Evolutionary conservation across 495 filamentous ascomycete genomes (phyloP).

Genomic region (Lepidopterella palustris): DNA sequence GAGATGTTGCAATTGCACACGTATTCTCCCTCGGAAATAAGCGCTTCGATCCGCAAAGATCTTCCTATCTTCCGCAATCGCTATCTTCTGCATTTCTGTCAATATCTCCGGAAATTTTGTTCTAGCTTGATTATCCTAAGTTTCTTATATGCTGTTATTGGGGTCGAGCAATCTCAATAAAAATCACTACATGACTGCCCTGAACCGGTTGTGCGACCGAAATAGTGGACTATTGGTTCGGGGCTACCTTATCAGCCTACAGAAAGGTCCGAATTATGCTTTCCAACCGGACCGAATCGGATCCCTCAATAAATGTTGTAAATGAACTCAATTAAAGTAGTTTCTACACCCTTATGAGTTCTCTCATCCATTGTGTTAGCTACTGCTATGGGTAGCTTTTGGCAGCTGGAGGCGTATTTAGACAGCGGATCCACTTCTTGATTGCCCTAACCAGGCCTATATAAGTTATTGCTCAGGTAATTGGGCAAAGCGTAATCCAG

Average conservation of each 20-base stretch:
- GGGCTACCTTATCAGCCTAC: not conserved
- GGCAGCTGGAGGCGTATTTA: not conserved
- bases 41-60: not conserved
- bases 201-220: too few relatives aligned
- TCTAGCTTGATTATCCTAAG: not conserved
- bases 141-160: not conserved
- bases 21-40: not conserved
- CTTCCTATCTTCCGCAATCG: not conserved
- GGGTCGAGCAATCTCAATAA: not conserved
- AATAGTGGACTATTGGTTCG: too few relatives aligned
- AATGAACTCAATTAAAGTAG: too few relatives aligned
- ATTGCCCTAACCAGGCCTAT: not conserved
- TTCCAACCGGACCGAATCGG: too few relatives aligned
- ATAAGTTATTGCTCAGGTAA: not conserved
- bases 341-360: too few relatives aligned
- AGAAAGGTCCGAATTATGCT: too few relatives aligned
- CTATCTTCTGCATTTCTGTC: not conserved
- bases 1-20: not conserved
- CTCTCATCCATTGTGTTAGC: not conserved
- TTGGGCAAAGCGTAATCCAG: not conserved
- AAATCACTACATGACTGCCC: not conserved
- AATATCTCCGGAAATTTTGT: too few relatives aligned
- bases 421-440: not conserved
- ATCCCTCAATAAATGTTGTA: too few relatives aligned
- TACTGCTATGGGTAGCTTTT: not conserved